Base-by-base conservation (phyloP, 805 yeast species). In the Sugiyamaella mastotermitis region DNA sequence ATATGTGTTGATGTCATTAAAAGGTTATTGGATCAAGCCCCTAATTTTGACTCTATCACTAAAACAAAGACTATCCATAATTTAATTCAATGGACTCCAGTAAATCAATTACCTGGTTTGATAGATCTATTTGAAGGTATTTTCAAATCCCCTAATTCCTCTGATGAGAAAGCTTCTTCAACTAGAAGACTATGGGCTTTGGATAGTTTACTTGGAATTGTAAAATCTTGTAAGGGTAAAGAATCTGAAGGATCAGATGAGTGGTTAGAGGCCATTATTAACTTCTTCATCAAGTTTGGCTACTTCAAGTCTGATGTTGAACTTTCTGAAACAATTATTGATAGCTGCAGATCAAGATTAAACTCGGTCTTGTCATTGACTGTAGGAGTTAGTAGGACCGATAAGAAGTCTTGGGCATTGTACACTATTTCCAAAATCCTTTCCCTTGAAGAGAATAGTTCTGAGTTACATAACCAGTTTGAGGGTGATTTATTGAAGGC, bases 11-110 rank as follows among this genome's bases (percentile, higher is more conserved):
- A 61, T 18, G 48, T 60, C 20, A 36, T 71, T 5, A 36, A 55
- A 19, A 48, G 55, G 3, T 48, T 74, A 11, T 48, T 60, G 24
- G 69, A 72, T 10, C 58, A 64, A 13, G 66, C 68, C 19, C 43
- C 42, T 14, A 50, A 70, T 75, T 87, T 88, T 58, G 97, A 88
- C 58, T 68, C 71, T 43, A 55, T 83, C 20, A 80, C 95, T 1
- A 86, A 82, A 52, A 64, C 88, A 1, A 85, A 80, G 54, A 74
- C 85, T 0, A 62, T 75, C 9, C 77, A 74, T 29, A 57, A 55
- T 10, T 52, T 78, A 7, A 46, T 77, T 6, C 32, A 48, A 15
- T n/a, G 30, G 5, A 37, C 35, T 13, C 43, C 42, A 5, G 19
- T 26, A 1, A 35, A 30, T 6, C 32, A 41, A 15, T 10, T 52